Base-by-base conservation (phyloP, 176 grass and related monocot genomes). In the Tillandsia fasciculata region DNA sequence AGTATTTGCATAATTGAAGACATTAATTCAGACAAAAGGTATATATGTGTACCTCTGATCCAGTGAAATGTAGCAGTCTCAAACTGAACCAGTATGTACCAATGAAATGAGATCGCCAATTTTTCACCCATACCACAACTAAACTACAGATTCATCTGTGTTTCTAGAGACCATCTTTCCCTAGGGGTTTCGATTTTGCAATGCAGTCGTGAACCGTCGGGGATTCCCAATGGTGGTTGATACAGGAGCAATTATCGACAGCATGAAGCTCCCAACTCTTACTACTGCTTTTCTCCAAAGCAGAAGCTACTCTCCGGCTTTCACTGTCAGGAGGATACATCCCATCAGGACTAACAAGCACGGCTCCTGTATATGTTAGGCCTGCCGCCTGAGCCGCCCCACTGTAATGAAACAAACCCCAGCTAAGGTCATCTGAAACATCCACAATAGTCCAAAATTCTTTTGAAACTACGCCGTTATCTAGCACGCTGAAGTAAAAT, bases 391-490 rank as follows among this genome's bases (percentile, higher is more conserved):
- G 79, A 51, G 93, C 93, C 14, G 89, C 89, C 15, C 89, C 93
- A 69, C 75, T 83, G 68, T 97, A 97, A 73, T 97, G 93, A 78
- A 97, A 97, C 28, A 97, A 68, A 53, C 83, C 89, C 93, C 93
- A 92, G 70, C 73, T 79, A 59, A 97, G 90, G 78, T 92, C 81
- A 53, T 97, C 93, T 0, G 81, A 77, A 75, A 90, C 93, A 26
- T 97, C 86, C 53, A 92, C 66, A 69, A 97, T 75, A 33, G 89
- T 92, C 93, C 93, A 97, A 81, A 87, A 90, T 70, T 97, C 93
- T 77, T 92, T 92, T 14, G 89, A 97, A 54, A 92, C 77, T 10
- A 97, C 89, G 15, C 93, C 93, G 74, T 97, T 92, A 68, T 97
- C 93, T 61, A 97, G 63, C 63, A 97, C 89, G 69, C 83, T 89